phyloP scores from a whole-genome alignment of 1,284 basidiomycete species.

The Naganishia liquefaciens region DNA sequence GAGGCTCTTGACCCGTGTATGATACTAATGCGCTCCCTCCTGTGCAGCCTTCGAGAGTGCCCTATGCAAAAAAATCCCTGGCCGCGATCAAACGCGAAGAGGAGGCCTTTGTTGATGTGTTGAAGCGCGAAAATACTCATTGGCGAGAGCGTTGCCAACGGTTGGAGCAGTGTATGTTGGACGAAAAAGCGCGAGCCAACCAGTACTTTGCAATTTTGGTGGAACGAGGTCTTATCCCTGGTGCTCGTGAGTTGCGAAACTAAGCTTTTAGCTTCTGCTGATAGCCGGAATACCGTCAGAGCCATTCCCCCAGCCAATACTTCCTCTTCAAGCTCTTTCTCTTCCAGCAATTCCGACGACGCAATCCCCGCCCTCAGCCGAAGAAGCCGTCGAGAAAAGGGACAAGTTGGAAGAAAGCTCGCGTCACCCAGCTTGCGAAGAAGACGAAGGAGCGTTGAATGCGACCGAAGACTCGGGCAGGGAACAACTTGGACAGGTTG shows the following conservation, averaged over 20 bases:
- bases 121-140: constrained; percentile 19
- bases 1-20: neutral
- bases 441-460: neutral
- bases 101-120: constrained; percentile 23
- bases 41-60: neutral
- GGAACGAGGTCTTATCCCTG: constrained; percentile 13
- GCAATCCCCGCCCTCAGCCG: no score
- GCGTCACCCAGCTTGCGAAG: neutral
- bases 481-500: neutral
- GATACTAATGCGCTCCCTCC: neutral
- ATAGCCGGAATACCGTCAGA: neutral
- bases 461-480: neutral
- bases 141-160: constrained; percentile 20
- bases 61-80: constrained; percentile 1
- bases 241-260: constrained; percentile 4
- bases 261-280: neutral
- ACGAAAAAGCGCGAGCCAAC: constrained; percentile 22
- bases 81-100: constrained; percentile 15
- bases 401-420: neutral
- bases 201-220: constrained; percentile 14
- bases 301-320: no score
- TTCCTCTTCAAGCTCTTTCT: neutral
- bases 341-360: neutral
- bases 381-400: neutral
- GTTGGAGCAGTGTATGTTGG: constrained; percentile 21